Evolutionary conservation across 495 filamentous ascomycete genomes (phyloP), one percentile per base, ranked within the genome.

Genomic region (Neurospora intermedia): DNA sequence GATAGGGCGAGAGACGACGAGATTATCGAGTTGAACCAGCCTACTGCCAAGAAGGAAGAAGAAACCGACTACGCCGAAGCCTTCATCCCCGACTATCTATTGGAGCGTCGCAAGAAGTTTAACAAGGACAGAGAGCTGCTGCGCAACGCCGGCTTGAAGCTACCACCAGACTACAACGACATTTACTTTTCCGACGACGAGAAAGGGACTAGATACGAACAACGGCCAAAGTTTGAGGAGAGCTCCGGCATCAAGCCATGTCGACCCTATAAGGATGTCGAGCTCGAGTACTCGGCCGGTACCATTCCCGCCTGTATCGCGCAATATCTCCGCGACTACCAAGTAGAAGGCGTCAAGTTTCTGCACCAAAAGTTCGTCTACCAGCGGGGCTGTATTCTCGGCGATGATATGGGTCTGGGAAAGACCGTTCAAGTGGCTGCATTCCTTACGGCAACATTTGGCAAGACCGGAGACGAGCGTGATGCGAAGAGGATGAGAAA

Each of bases 381-480:
- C 77, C 96, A 98, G 74, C 92, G 90, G 73, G 96, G 96, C 5
- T 94, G 93, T 6, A 91, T 99, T 31, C 85, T 99, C 3, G 88
- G 96, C 2, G 96, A 99, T 80, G 96, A 99, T 78, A 99, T 99
- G 96, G 96, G 96, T 42, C 82, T 99, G 41, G 96, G 96, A 0
- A 99, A 99, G 81, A 99, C 96, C 0, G 93, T 99, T 16, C 96
- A 99, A 81, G 94, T 99, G 39, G 96, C 96, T 73, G 93, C 95
- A 0, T 99, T 98, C 76, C 85, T 99, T 43, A 94, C 93, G 0
- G 94, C 90, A 9, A 94, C 93, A 7, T 99, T 97, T 79, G 96
- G 95, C 1, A 98, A 98, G 82, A 97, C 93, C 6, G 96, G 90
- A 3, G 95, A 97, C 76, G 91, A 95, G 80, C 85, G 94, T 66